Base-by-base conservation (phyloP, 345 rosid genomes). In the Lenwebbia sp. region DNA sequence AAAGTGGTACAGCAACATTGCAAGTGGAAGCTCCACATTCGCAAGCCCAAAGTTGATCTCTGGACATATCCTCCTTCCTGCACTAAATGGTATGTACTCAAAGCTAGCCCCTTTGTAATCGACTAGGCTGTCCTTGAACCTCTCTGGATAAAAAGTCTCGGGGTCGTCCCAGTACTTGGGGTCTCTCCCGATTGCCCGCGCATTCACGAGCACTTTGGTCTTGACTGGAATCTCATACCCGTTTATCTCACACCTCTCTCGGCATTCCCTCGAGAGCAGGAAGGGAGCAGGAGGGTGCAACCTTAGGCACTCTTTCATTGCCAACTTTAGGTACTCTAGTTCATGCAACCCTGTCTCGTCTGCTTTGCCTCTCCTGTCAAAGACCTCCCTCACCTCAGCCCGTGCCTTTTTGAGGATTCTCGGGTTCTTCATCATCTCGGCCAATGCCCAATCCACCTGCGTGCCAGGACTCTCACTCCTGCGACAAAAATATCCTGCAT, bases 101-200 rank as follows among this genome's bases (percentile, higher is more conserved):
- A 86, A 90, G 70, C 60, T 6, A 1, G 82, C 85, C 52, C 91
- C 90, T 83, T 51, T 90, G 54, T 22, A 90, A 60, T 89, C 88
- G 7, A 88, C 25, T 1, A 83, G 26, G n/a, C 50, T 78, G 28
- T 88, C 50, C 3, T 7, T 86, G 40, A 83, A 82, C 83, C 50
- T 82, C 84, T 82, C 86, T 22, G 88, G 90, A 15, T 56, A 33
- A 52, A 89, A 89, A 1, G 22, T 60, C 57, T 89, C 89, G 1
- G 91, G 83, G 25, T 89, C 86, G 13, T 19, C 55, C 91, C 92
- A 89, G 40, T 90, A 85, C 28, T 21, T 53, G 1, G 90, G 90
- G 83, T 89, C 89, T 82, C 92, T 89, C 23, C 85, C 87, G 3
- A 86, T 88, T 2, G 86, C 87, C 92, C 92, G 89, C 13, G 83